These are phyloP conservation scores for Stemphylium beticola DNA, from an alignment of 2,329 filamentous ascomycete species.

Conservation along the genomic window DNA sequence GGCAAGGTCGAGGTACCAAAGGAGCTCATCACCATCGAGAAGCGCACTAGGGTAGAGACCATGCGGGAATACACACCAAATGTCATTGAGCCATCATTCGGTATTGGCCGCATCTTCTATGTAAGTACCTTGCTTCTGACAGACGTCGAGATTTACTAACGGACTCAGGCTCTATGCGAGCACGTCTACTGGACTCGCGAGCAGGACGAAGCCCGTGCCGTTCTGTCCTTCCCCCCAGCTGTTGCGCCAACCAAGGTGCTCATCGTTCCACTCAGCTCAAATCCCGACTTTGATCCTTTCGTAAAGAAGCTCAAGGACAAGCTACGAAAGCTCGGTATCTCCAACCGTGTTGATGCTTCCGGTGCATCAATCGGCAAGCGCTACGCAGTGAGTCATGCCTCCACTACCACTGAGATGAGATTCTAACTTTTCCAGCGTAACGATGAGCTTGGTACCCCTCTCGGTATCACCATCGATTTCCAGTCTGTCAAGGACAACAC, in stretches of 20 bases:
- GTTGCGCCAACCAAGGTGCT: constrained; percentile 96
- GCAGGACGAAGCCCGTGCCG: constrained; percentile 80
- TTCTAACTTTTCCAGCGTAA: constrained; percentile 65
- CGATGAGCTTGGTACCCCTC: constrained; percentile 92
- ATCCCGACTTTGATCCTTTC: constrained; percentile 80
- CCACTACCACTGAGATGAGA: background rate
- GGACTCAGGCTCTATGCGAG: constrained; percentile 84
- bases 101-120: constrained; percentile 95
- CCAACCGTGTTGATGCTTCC: constrained; percentile 87
- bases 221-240: constrained; percentile 75
- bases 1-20: constrained; percentile 80
- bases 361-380: constrained; percentile 93
- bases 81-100: constrained; percentile 96
- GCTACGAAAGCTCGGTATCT: constrained; percentile 77
- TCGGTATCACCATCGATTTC: constrained; percentile 95
- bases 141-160: constrained; percentile 13
- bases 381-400: constrained; percentile 56
- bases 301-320: constrained; percentile 74
- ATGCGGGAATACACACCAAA: constrained; percentile 92
- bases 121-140: constrained; percentile 20
- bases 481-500: constrained; percentile 88
- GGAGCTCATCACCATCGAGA: constrained; percentile 83
- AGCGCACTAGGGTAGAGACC: constrained; percentile 81
- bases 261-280: constrained; percentile 84
- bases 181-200: constrained; percentile 94